These are phyloP conservation scores for Euphorbia celastroides DNA, from an alignment of 441 rosid species.

Conservation along the genomic window DNA sequence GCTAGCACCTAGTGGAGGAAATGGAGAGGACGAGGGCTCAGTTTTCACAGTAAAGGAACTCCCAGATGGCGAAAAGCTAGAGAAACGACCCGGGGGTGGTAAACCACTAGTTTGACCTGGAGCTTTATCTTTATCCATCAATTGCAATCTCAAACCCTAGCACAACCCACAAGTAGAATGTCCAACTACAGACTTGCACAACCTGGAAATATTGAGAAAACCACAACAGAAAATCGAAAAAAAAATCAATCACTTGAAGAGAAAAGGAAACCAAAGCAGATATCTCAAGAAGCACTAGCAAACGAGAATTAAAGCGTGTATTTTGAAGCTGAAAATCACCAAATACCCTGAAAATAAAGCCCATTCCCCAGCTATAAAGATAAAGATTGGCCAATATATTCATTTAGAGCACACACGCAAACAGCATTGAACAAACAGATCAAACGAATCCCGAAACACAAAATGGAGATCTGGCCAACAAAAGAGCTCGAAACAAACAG, in stretches of 20 bases:
- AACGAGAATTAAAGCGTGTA: slow-evolving; percentile 8
- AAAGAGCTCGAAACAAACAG: neutral
- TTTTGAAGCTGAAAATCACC: neutral
- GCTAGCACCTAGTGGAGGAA: slow-evolving; percentile 31
- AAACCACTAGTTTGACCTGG: slow-evolving; percentile 41
- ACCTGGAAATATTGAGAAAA: neutral
- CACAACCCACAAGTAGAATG: neutral
- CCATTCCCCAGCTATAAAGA: neutral
- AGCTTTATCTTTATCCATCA: slow-evolving; percentile 80
- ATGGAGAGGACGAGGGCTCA: slow-evolving; percentile 40
- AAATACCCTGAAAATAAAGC: neutral
- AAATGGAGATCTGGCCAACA: slow-evolving; percentile 11
- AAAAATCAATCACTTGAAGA: neutral
- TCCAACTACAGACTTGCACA: neutral
- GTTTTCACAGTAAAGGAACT: slow-evolving; percentile 36
- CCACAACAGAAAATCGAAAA: neutral
- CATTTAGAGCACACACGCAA: neutral
- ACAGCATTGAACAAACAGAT: slow-evolving; percentile 1
- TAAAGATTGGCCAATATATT: neutral
- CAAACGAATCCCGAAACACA: neutral
- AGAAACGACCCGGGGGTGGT: slow-evolving; percentile 64
- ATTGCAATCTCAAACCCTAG: slow-evolving; percentile 9
- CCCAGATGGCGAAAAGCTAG: slow-evolving; percentile 42
- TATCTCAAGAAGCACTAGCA: neutral
- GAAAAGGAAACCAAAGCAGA: slow-evolving; percentile 9